phyloP scores from a whole-genome alignment of 225 moss, liverwort and hornwort genomes.

The Ulota crispa region DNA sequence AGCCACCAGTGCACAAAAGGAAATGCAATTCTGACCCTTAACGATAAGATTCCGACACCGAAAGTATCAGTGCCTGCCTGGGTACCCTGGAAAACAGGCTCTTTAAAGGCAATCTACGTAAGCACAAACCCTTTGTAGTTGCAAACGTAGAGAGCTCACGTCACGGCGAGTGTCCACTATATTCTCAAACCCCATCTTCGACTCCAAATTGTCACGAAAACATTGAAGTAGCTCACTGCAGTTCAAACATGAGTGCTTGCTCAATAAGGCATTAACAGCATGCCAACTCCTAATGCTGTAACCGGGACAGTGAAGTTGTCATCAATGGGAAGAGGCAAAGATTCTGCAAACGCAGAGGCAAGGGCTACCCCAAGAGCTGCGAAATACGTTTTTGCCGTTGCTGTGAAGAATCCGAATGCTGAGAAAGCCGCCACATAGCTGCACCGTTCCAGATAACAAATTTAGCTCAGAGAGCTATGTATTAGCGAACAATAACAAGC shows the following conservation, averaged over 20 bases:
- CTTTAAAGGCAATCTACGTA: slow-evolving; percentile 5
- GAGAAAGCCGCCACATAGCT: slow-evolving; percentile 72
- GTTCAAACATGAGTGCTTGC: background rate
- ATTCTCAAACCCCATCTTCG: slow-evolving; percentile 9
- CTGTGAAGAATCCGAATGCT: slow-evolving; percentile 63
- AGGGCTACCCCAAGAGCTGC: slow-evolving; percentile 57
- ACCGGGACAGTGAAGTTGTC: slow-evolving; percentile 89
- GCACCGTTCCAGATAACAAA: slow-evolving; percentile 20
- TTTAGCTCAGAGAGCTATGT: slow-evolving; percentile 15
- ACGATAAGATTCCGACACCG: background rate
- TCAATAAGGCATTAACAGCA: slow-evolving; percentile 59
- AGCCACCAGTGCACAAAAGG: slow-evolving; percentile 3
- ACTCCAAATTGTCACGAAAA: slow-evolving; percentile 13
- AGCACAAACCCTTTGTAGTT: slow-evolving; percentile 16
- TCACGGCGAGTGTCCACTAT: slow-evolving; percentile 8
- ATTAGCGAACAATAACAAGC: background rate
- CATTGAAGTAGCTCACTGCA: background rate
- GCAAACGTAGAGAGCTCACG: slow-evolving; percentile 22
- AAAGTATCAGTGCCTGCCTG: background rate
- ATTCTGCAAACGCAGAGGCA: slow-evolving; percentile 63
- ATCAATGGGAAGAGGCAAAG: slow-evolving; percentile 71
- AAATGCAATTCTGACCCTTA: background rate
- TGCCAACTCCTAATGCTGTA: slow-evolving; percentile 61
- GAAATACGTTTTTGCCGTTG: slow-evolving; percentile 44
- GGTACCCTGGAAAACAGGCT: background rate